phyloP scores from a whole-genome alignment of 257 asterid genomes.

The Prunella vulgaris region DNA sequence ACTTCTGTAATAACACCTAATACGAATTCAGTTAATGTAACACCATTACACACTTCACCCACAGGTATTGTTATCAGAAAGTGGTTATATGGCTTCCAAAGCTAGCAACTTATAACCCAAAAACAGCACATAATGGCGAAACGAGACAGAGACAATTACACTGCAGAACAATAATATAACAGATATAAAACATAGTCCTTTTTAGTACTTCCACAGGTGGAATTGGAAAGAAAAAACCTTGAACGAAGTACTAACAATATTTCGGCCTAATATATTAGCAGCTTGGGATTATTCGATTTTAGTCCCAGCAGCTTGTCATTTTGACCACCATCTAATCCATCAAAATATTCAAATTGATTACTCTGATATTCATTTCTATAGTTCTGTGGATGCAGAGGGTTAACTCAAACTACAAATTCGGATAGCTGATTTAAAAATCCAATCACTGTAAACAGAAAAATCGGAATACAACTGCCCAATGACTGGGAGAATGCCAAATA shows the following conservation, averaged over 20 bases:
- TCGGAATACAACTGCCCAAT: not conserved
- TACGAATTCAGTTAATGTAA: not conserved
- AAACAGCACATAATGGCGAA: not conserved
- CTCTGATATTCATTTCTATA: not conserved
- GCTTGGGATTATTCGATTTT: not conserved
- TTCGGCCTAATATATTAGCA: not conserved
- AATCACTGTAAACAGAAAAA: too few relatives aligned
- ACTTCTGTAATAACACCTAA: not conserved
- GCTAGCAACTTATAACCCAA: not conserved
- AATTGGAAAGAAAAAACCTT: not conserved
- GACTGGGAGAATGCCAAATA: not conserved
- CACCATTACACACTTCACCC: not conserved
- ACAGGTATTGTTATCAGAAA: not conserved
- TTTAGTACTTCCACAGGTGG: not conserved
- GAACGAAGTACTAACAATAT: not conserved
- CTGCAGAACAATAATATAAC: not conserved
- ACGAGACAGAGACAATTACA: not conserved
- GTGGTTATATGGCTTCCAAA: not conserved
- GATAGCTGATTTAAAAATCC: not conserved
- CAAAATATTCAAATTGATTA: not conserved
- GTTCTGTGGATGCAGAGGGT: not conserved
- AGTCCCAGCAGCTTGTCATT: not conserved
- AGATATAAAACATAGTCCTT: not conserved
- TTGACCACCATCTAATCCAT: not conserved
- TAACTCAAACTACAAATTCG: not conserved